Percentiles rank a stretch among this genome's conserved stretches.
phyloP scores from a whole-genome alignment of 2,329 filamentous ascomycete genomes.

The Sclerotinia glacialis region DNA sequence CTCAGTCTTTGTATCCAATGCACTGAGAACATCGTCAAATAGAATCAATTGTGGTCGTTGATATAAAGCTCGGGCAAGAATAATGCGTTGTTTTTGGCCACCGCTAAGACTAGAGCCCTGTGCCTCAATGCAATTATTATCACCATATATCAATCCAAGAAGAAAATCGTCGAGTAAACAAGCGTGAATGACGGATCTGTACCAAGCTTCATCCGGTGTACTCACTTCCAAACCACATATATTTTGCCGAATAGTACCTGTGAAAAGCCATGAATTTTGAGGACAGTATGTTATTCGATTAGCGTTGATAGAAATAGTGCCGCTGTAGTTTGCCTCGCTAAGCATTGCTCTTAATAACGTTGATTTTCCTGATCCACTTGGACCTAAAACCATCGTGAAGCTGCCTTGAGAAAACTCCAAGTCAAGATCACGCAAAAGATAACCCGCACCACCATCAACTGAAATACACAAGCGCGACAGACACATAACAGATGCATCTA shows the following conservation, averaged over 20 bases:
- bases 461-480: not conserved
- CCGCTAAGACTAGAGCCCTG: too few species aligned
- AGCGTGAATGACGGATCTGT: constrained; percentile 33
- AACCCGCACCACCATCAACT: not conserved
- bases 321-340: constrained; percentile 34
- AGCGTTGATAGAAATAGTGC: constrained; percentile 35
- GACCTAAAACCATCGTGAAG: constrained; percentile 30
- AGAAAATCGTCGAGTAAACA: not conserved
- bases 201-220: constrained; percentile 25
- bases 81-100: too few species aligned
- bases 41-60: not conserved
- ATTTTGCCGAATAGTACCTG: constrained; percentile 42
- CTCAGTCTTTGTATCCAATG: not conserved
- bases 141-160: too few species aligned
- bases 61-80: not conserved
- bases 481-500: not conserved
- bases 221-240: constrained; percentile 37
- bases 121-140: too few species aligned
- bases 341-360: constrained; percentile 35
- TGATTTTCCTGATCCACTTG: constrained; percentile 39
- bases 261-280: constrained; percentile 46
- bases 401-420: not conserved
- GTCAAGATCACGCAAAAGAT: not conserved
- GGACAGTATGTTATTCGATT: constrained; percentile 43
- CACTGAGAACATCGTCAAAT: not conserved